Conservation (phyloP, 768 basidiomycete species). For the Jaapia argillacea region DNA sequence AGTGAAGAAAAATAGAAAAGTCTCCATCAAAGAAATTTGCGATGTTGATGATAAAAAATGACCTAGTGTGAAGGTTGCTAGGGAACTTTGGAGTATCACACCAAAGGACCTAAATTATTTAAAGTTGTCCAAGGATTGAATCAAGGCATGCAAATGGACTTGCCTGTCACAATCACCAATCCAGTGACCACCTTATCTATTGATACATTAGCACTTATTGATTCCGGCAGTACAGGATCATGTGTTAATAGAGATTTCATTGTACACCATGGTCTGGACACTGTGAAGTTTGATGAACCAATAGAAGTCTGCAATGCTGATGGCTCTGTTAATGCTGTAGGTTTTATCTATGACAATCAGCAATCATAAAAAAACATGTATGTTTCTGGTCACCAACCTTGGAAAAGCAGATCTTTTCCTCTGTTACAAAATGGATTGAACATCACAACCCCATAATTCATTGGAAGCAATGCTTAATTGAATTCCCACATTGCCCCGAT, state of each 20-base stretch:
- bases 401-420: background rate
- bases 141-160: no score
- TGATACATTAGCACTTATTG: no score
- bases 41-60: no score
- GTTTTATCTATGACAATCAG: background rate
- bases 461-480: background rate
- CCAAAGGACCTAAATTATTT: no score
- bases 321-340: conserved; percentile 7
- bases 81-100: no score
- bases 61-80: no score
- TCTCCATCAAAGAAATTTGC: no score
- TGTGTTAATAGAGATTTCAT: conserved; percentile 5
- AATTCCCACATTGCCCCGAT: background rate
- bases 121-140: no score
- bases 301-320: conserved; percentile 13
- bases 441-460: conserved; percentile 4
- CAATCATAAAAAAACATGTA: background rate
- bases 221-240: conserved; percentile 1
- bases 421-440: conserved; percentile 1
- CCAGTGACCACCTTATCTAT: no score
- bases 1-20: no score
- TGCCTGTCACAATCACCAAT: no score
- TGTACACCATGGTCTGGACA: conserved; percentile 3
- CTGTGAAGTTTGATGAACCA: conserved; percentile 2
- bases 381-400: background rate